Percentiles rank a stretch among this genome's conserved stretches.
phyloP scores from a whole-genome alignment of 768 basidiomycete genomes.

The Hypsizygus marmoreus region DNA sequence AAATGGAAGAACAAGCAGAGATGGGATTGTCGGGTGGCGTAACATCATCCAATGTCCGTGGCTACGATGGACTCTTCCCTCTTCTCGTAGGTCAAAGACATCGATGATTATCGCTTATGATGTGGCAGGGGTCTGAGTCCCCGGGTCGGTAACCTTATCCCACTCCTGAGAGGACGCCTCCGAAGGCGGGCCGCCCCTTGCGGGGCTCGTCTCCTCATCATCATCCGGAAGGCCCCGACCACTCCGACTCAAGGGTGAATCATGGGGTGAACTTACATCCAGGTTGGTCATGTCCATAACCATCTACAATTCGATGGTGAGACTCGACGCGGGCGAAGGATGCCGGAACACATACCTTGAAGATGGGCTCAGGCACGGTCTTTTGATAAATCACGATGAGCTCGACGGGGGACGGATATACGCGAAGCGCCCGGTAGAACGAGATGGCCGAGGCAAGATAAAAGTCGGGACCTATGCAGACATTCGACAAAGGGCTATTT shows the following conservation, averaged over 20 bases:
- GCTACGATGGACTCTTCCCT: constrained; percentile 15
- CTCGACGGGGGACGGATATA: constrained; percentile 94
- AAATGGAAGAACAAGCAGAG: constrained; percentile 13
- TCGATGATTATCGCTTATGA: constrained; percentile 20
- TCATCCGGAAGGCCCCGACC: constrained; percentile 30
- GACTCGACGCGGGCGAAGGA: constrained; percentile 1
- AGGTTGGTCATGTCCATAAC: constrained; percentile 85
- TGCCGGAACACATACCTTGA: constrained; percentile 54
- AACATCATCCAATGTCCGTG: constrained; percentile 16
- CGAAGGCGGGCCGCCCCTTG: constrained; percentile 70
- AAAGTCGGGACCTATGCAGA: constrained; percentile 66
- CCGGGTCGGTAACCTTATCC: constrained; percentile 84
- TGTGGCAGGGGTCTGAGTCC: constrained; percentile 49
- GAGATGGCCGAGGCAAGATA: constrained; percentile 80
- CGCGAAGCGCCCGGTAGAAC: constrained; percentile 92
- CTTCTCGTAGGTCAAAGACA: constrained; percentile 11
- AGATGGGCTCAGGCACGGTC: constrained; percentile 79
- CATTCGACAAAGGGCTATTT: background rate
- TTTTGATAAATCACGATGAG: constrained; percentile 94
- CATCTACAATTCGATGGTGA: constrained; percentile 37
- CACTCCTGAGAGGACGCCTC: constrained; percentile 90
- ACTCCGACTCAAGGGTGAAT: constrained; percentile 30
- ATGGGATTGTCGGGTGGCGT: background rate
- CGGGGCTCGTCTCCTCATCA: constrained; percentile 62
- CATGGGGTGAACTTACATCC: constrained; percentile 76